Evolutionary conservation across 768 basidiomycete species (phyloP).

Genomic region (Lactarius akahatsu): DNA sequence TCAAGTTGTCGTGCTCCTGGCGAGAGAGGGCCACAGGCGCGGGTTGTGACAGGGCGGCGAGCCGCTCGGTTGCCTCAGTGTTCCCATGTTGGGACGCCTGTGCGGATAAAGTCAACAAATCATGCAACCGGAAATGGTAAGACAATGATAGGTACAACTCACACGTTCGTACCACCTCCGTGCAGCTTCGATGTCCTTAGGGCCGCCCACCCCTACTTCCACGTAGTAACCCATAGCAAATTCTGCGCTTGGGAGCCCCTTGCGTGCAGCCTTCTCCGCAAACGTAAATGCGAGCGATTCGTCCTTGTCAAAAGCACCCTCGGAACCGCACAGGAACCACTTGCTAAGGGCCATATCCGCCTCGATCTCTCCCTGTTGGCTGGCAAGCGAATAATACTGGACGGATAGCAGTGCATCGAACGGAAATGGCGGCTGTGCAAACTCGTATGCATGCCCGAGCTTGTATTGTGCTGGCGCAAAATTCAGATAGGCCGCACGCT

Average conservation of each 20-base stretch:
- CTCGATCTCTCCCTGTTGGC: constrained; percentile 83
- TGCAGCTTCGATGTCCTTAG: constrained; percentile 61
- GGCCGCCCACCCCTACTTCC: constrained; percentile 87
- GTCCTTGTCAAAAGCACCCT: constrained; percentile 79
- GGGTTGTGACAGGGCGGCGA: constrained; percentile 64
- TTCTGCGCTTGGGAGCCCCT: constrained; percentile 77
- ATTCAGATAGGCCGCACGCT: constrained; percentile 80
- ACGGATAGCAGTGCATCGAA: constrained; percentile 90
- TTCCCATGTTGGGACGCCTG: constrained; percentile 81
- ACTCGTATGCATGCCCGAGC: constrained; percentile 89
- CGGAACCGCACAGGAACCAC: constrained; percentile 93
- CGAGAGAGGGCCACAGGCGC: constrained; percentile 67
- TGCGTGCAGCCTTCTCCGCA: constrained; percentile 81
- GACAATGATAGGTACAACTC: constrained; percentile 30
- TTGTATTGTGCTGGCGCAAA: constrained; percentile 91
- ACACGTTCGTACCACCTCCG: constrained; percentile 76
- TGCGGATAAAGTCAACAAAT: background rate
- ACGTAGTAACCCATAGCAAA: constrained; percentile 96
- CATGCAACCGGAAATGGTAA: constrained; percentile 6
- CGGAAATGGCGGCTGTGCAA: constrained; percentile 77
- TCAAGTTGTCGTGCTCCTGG: constrained; percentile 75
- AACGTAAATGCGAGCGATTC: constrained; percentile 84
- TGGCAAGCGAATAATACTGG: constrained; percentile 83
- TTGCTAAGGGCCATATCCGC: constrained; percentile 97
- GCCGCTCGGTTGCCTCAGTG: constrained; percentile 71